phyloP scores from a whole-genome alignment of 2,329 filamentous ascomycete species.

The Colletotrichum zoysiae region DNA sequence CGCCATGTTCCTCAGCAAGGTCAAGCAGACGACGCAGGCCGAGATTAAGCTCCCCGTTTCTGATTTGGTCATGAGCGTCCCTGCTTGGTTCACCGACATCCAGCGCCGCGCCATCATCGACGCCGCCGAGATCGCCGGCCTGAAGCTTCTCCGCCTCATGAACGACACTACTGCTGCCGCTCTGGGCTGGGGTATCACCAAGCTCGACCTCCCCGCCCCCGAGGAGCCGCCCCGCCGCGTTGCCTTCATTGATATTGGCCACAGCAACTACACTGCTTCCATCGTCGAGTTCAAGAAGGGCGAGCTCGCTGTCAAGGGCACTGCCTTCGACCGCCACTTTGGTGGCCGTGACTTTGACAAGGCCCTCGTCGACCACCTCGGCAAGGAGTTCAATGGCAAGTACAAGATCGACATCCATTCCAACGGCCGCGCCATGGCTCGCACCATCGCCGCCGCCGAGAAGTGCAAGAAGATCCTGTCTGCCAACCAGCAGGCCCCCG shows the following conservation, averaged over 20 bases:
- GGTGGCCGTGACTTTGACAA: conserved; percentile 98
- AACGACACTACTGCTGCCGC: conserved; percentile 98
- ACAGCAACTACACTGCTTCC: conserved; percentile 95
- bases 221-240: conserved; percentile 95
- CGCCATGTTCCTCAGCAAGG: conserved; percentile 95
- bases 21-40: conserved; percentile 86
- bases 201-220: conserved; percentile 87
- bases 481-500: conserved; percentile 89
- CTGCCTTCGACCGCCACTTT: conserved; percentile 94
- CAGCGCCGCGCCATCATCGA: conserved; percentile 92
- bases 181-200: conserved; percentile 97
- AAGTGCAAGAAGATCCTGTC: conserved; percentile 99
- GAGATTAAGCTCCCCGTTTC: conserved; percentile 93
- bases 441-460: conserved; percentile 89
- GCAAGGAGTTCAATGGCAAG: conserved; percentile 95
- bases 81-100: conserved; percentile 95
- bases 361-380: conserved; percentile 93
- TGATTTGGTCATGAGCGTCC: conserved; percentile 93
- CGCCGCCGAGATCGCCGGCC: conserved; percentile 90
- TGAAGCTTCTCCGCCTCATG: conserved; percentile 93
- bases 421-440: conserved; percentile 89
- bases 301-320: conserved; percentile 93
- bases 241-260: conserved; percentile 92
- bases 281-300: conserved; percentile 98
- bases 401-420: conserved; percentile 96